Percentiles rank a stretch among this genome's conserved stretches.
Conservation (phyloP, 257 asterid species). For the Rhazya stricta region DNA sequence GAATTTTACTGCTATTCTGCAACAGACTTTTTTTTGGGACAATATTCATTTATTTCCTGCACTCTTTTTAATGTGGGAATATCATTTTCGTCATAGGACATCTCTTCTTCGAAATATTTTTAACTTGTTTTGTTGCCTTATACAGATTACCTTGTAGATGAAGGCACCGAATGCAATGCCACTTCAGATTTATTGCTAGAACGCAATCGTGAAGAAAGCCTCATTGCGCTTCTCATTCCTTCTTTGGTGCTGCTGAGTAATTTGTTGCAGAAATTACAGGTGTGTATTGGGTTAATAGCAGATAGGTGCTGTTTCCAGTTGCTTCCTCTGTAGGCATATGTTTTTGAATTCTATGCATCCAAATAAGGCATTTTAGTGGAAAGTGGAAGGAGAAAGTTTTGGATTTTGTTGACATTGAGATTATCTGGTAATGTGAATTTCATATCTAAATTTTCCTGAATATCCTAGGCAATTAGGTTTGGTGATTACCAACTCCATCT, state of each 20-base stretch:
- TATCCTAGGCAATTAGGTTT: not conserved
- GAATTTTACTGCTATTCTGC: not conserved
- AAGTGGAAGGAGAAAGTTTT: not conserved
- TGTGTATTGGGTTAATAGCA: constrained; percentile 13
- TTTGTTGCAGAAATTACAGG: constrained; percentile 83
- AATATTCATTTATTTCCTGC: not conserved
- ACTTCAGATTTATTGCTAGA: constrained; percentile 88
- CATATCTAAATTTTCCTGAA: not conserved
- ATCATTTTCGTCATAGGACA: not conserved
- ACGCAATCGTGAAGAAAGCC: constrained; percentile 88
- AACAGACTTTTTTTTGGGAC: not conserved
- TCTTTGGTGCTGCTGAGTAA: constrained; percentile 71
- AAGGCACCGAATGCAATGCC: constrained; percentile 82
- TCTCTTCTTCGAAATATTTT: not conserved
- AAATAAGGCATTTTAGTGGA: not conserved
- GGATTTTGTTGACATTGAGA: not conserved
- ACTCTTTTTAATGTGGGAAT: not conserved
- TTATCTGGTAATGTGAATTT: not conserved
- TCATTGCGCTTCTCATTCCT: constrained; percentile 80
- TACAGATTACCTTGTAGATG: constrained; percentile 96
- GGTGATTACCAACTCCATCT: not conserved
- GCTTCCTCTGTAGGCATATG: not conserved
- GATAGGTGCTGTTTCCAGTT: constrained; percentile 2
- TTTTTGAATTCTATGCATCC: not conserved
- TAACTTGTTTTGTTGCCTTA: constrained; percentile 26